Conservation (phyloP, 2,329 filamentous ascomycete species). For the Stromatinia cepivora region DNA sequence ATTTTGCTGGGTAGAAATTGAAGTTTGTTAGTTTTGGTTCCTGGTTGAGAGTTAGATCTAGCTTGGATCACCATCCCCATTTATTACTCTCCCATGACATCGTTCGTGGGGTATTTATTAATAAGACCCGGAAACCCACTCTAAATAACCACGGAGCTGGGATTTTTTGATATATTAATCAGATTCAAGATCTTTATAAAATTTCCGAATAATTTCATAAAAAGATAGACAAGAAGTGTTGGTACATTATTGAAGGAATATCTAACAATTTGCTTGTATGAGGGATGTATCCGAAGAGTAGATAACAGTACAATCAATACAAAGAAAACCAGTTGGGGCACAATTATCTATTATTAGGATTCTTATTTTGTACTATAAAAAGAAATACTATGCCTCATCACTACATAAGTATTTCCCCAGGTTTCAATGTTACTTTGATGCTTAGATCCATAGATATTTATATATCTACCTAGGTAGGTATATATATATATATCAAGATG, state of each 20-base stretch:
- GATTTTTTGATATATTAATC: neutral
- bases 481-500: too few relatives aligned
- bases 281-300: neutral
- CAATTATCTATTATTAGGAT: neutral
- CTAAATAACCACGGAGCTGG: conserved; percentile 4
- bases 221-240: too few relatives aligned
- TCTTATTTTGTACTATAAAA: too few relatives aligned
- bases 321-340: neutral
- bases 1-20: neutral
- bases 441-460: too few relatives aligned
- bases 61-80: conserved; percentile 10
- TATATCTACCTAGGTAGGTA: too few relatives aligned
- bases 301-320: neutral
- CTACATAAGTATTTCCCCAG: too few relatives aligned
- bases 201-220: neutral
- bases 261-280: too few relatives aligned
- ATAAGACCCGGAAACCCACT: neutral
- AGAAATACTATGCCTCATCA: too few relatives aligned
- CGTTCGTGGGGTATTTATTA: conserved; percentile 18
- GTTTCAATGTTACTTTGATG: too few relatives aligned
- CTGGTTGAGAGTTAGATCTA: conserved; percentile 11
- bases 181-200: neutral
- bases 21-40: neutral
- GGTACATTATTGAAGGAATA: too few relatives aligned
- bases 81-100: conserved; percentile 20